These are phyloP conservation scores for Xerocomus spinulosus DNA, from an alignment of 768 basidiomycete genomes.

Conservation along the genomic window DNA sequence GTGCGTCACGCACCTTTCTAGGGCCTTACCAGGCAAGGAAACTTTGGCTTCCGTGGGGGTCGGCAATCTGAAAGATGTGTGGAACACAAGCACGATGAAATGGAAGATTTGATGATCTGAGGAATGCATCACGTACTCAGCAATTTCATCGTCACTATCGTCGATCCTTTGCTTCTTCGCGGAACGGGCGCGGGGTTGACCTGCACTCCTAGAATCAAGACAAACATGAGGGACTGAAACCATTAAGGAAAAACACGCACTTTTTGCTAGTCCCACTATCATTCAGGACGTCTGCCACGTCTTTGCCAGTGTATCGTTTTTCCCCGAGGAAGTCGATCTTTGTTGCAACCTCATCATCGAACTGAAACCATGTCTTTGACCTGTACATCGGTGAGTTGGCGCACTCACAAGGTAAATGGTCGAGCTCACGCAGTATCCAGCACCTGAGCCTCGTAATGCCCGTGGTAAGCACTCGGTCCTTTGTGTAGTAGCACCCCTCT, in stretches of 20 bases:
- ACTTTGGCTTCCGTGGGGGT: conserved; percentile 16
- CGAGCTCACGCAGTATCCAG: conserved; percentile 59
- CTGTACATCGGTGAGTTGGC: conserved; percentile 34
- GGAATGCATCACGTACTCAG: conserved; percentile 24
- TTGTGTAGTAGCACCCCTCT: conserved; percentile 85
- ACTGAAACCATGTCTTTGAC: conserved; percentile 77
- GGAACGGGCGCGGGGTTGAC: conserved; percentile 36
- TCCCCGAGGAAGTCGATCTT: conserved; percentile 53
- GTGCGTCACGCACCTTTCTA: conserved; percentile 78
- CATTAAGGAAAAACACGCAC: conserved; percentile 16
- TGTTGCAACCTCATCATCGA: conserved; percentile 85
- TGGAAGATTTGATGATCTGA: conserved; percentile 14
- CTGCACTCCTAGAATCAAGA: conserved; percentile 16
- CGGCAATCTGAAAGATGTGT: conserved; percentile 17
- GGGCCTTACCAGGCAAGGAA: conserved; percentile 21
- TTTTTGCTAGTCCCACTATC: conserved; percentile 24
- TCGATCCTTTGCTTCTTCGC: conserved; percentile 49
- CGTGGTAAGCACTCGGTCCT: conserved; percentile 87
- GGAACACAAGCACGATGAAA: conserved; percentile 14
- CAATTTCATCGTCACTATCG: conserved; percentile 54
- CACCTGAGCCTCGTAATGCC: conserved; percentile 86
- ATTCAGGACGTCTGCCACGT: conserved; percentile 27
- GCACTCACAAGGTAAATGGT: not conserved
- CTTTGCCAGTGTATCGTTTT: conserved; percentile 32
- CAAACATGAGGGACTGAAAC: not conserved